Percentiles rank a stretch among this genome's conserved stretches.
phyloP scores from a whole-genome alignment of 2,329 filamentous ascomycete genomes.

The Claviceps humidiphila region DNA sequence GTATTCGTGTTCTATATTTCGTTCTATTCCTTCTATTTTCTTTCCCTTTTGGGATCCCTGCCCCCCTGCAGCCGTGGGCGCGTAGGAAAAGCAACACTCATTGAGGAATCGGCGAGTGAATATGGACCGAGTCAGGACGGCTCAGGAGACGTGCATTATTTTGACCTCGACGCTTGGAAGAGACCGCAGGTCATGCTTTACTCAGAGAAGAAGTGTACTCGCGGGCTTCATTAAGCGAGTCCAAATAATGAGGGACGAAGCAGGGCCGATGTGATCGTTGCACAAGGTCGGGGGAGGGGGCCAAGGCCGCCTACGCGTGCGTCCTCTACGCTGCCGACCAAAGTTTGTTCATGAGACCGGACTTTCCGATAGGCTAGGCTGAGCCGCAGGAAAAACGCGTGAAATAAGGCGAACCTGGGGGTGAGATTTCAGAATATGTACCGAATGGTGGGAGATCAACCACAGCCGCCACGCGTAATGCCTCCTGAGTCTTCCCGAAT shows the following conservation, averaged over 20 bases:
- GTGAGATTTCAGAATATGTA: neutral
- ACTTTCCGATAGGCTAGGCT: neutral
- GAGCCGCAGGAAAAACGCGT: neutral
- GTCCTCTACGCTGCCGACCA: neutral
- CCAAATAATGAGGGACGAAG: neutral
- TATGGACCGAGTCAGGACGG: neutral
- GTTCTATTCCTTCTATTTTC: neutral
- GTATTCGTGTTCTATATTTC: neutral
- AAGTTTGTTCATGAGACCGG: too few relatives aligned
- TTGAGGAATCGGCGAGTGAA: neutral
- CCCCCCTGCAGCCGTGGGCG: neutral
- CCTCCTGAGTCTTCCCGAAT: neutral
- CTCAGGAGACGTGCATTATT: neutral
- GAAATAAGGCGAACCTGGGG: neutral
- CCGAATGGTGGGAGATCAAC: neutral
- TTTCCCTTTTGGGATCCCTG: neutral
- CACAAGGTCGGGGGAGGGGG: conserved; percentile 2
- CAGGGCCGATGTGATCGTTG: conserved; percentile 6
- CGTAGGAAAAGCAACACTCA: neutral
- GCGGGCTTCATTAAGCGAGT: conserved; percentile 6
- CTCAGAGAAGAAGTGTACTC: neutral
- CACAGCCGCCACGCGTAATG: neutral
- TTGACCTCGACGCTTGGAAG: neutral
- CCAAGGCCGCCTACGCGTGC: neutral
- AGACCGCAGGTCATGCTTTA: neutral